Evolutionary conservation across 2,329 filamentous ascomycete genomes (phyloP), one percentile per base, ranked within the genome.

Genomic region (Sodiomyces alkalinus): DNA sequence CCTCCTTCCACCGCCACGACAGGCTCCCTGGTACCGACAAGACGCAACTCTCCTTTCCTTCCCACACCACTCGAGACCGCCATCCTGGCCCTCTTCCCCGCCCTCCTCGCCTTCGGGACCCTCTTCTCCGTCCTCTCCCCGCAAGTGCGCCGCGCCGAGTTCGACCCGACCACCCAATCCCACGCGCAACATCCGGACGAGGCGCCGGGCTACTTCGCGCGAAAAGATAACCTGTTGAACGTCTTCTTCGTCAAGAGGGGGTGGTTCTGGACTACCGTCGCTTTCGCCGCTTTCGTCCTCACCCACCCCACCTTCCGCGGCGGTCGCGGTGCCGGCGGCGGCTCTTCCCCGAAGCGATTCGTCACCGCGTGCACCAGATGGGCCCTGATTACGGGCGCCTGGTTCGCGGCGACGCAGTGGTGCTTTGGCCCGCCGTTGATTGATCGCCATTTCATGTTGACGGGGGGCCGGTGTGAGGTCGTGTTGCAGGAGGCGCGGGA

Each of bases 381-480:
- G 63, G 58, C 39, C 0, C 55, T 77, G 7, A 69, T 83, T 0
- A 96, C 90, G 7, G 44, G 55, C 2, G 77, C 75, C 53, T 98
- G 90, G 90, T 62, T 83, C 22, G 56, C 83, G 21, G 74, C 90
- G 12, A 98, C 90, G 38, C 90, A 96, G 59, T 96, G 90, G 90
- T 96, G 75, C 52, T 94, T 98, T 44, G 90, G 90, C 0, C 75
- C 90, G 3, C 66, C 85, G 13, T 60, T 98, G 27, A 87, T 96
- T 42, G 90, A 98, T 50, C 76, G 86, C 32, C 73, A 79, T 4
- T 98, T 96, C 50, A 63, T 73, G n/a, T 68, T 82, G 51, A 93
- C 83, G 0, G 90, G 90, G 3, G 90, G 90, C 1, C 69, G 68
- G 44, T 98, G 90, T 49, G 74, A 82, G 46, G 42, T 71, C 10